A percentile compares a stretch with the other conserved stretches of the same genome.
phyloP scores from a whole-genome alignment of 2,329 filamentous ascomycete genomes.

The Fusarium temperatum region DNA sequence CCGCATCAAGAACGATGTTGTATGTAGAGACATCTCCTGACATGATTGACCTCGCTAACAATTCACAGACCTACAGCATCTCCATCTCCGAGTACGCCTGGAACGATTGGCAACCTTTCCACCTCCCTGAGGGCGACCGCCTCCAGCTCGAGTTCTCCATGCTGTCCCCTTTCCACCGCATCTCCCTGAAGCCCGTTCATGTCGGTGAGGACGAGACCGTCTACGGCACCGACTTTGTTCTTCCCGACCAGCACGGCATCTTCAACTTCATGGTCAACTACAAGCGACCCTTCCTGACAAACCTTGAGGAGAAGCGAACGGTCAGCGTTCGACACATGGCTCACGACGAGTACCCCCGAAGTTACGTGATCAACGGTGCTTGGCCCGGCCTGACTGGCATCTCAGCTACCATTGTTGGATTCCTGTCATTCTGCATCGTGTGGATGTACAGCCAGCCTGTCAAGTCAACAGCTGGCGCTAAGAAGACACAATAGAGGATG shows the following conservation, averaged over 20 bases:
- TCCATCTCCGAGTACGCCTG: conserved; percentile 86
- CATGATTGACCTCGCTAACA: conserved; percentile 35
- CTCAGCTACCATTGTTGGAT: conserved; percentile 82
- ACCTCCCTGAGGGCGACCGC: conserved; percentile 72
- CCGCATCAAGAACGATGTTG: conserved; percentile 95
- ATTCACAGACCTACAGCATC: conserved; percentile 78
- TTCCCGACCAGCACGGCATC: conserved; percentile 97
- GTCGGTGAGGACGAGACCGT: conserved; percentile 74
- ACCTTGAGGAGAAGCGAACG: conserved; percentile 91
- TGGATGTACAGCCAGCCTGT: conserved; percentile 79
- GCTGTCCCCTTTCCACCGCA: conserved; percentile 96
- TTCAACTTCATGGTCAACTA: conserved; percentile 99
- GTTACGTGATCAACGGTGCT: conserved; percentile 86
- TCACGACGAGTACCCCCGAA: conserved; percentile 95
- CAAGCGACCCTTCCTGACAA: conserved; percentile 90
- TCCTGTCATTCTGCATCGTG: conserved; percentile 82
- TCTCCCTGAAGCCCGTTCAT: conserved; percentile 70
- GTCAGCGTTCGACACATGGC: conserved; percentile 96
- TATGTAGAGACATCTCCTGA: conserved; percentile 56
- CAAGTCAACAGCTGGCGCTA: conserved; percentile 45
- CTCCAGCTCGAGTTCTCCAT: conserved; percentile 98
- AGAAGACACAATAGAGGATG: conserved; percentile 58
- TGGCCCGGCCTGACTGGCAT: conserved; percentile 97
- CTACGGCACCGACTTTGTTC: conserved; percentile 78
- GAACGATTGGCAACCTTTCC: conserved; percentile 80